Conservation (phyloP, 805 yeast species). For the Nakazawaea ernobii region DNA sequence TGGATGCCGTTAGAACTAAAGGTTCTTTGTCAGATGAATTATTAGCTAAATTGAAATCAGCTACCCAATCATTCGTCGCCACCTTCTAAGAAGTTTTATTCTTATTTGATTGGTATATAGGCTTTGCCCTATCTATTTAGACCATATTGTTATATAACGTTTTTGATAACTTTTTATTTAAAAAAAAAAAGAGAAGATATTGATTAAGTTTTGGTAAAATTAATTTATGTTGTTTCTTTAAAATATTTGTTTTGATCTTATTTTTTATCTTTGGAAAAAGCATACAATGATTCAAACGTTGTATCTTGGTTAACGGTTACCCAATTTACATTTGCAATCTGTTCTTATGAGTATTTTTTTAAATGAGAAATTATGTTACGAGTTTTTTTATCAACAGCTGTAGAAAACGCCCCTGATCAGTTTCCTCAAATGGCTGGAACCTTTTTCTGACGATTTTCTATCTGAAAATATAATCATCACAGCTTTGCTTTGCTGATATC, state of each 20-base stretch:
- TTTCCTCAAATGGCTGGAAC: too few relatives aligned
- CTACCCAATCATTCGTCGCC: conserved; percentile 89
- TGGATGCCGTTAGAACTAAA: conserved; percentile 76
- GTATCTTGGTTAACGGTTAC: not conserved
- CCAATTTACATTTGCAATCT: not conserved
- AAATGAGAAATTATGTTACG: conserved; percentile 11
- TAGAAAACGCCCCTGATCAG: too few relatives aligned
- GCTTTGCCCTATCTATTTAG: not conserved
- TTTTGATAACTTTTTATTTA: not conserved
- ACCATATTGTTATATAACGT: conserved; percentile 6
- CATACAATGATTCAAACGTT: not conserved
- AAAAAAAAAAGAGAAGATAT: not conserved
- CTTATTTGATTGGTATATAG: not conserved
- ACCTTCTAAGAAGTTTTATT: conserved; percentile 52
- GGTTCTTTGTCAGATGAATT: conserved; percentile 89
- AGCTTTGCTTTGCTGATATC: too few relatives aligned
- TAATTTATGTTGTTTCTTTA: too few relatives aligned
- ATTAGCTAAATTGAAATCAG: conserved; percentile 82
- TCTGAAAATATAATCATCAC: too few relatives aligned
- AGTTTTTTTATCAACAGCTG: too few relatives aligned
- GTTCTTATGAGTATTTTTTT: not conserved
- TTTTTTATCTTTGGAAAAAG: conserved; percentile 1
- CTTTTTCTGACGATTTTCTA: too few relatives aligned
- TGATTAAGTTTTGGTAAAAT: not conserved
- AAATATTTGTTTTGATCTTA: not conserved